Evolutionary conservation across 352 stramenopile genomes (phyloP).

Genomic region (Phytopythium ostracodes): DNA sequence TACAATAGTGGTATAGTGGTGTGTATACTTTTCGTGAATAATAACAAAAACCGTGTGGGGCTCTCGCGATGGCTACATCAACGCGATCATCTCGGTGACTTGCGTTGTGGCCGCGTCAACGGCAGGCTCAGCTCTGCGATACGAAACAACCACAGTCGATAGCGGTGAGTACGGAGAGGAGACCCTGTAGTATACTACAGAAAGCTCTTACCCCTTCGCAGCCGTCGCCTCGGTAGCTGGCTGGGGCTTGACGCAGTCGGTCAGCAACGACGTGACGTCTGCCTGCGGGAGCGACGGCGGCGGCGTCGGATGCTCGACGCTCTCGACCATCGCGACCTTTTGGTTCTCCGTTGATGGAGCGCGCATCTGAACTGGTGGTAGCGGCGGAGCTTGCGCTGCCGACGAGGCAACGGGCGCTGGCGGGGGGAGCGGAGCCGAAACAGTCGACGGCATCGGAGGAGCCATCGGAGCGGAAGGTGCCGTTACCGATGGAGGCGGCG

Average conservation of each 20-base stretch:
- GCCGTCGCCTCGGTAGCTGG: not conserved
- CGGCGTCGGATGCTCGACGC: constrained; percentile 24
- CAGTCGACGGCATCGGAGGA: not conserved
- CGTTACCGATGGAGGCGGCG: constrained; percentile 9
- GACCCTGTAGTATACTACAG: not conserved
- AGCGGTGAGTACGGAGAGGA: constrained; percentile 7
- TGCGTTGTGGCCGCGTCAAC: constrained; percentile 18
- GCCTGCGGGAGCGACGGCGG: constrained; percentile 8
- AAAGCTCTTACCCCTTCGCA: constrained; percentile 20
- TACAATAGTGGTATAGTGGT: not conserved
- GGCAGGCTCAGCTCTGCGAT: constrained; percentile 10
- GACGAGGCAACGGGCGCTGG: constrained; percentile 15
- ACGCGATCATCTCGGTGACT: constrained; percentile 30
- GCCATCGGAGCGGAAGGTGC: not conserved
- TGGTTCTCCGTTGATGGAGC: constrained; percentile 1
- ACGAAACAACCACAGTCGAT: not conserved
- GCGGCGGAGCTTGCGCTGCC: constrained; percentile 2
- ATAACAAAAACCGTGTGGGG: not conserved
- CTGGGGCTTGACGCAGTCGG: constrained; percentile 12
- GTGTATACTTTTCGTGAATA: not conserved
- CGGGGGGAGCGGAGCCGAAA: constrained; percentile 9
- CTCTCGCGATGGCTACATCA: constrained; percentile 14
- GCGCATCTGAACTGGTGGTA: not conserved
- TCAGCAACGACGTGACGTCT: constrained; percentile 10
- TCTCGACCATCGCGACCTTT: constrained; percentile 26